phyloP scores from a whole-genome alignment of 148 eudicot genomes.

The Drosera capensis region DNA sequence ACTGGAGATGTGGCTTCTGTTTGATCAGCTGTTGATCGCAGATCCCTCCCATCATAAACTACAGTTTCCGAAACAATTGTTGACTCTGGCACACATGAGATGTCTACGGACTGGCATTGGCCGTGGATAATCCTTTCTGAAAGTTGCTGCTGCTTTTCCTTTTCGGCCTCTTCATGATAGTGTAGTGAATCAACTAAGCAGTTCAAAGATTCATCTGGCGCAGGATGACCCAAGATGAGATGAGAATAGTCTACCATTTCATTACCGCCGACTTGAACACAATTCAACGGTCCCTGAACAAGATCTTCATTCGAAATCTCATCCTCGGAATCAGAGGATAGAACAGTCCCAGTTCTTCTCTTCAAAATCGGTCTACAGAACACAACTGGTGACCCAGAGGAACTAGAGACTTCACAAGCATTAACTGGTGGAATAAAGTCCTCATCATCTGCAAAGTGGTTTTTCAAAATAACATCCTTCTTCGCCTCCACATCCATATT shows the following conservation, averaged over 20 bases:
- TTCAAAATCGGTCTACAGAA: slow-evolving; percentile 32
- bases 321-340: slow-evolving; percentile 63
- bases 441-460: slow-evolving; percentile 29
- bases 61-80: slow-evolving; percentile 82
- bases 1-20: slow-evolving; percentile 18
- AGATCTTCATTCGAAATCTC: slow-evolving; percentile 19
- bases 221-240: slow-evolving; percentile 13
- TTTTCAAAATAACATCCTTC: slow-evolving; percentile 61
- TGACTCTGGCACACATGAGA: slow-evolving; percentile 75
- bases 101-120: slow-evolving; percentile 31
- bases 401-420: slow-evolving; percentile 27
- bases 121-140: slow-evolving; percentile 18
- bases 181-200: slow-evolving; percentile 9
- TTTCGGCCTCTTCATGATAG: slow-evolving; percentile 6
- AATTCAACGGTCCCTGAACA: slow-evolving; percentile 13
- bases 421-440: slow-evolving; percentile 18
- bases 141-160: slow-evolving; percentile 20
- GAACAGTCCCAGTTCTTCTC: slow-evolving; percentile 34
- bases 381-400: slow-evolving; percentile 56
- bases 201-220: slow-evolving; percentile 14
- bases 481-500: slow-evolving; percentile 35
- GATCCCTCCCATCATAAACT: slow-evolving; percentile 25
- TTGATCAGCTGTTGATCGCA: slow-evolving; percentile 17
- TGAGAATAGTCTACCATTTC: slow-evolving; percentile 3
- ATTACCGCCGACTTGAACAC: neutral